A percentile compares a stretch with the other conserved stretches of the same genome.
phyloP scores from a whole-genome alignment of 2,329 filamentous ascomycete species.

The Microascus cirrosus region DNA sequence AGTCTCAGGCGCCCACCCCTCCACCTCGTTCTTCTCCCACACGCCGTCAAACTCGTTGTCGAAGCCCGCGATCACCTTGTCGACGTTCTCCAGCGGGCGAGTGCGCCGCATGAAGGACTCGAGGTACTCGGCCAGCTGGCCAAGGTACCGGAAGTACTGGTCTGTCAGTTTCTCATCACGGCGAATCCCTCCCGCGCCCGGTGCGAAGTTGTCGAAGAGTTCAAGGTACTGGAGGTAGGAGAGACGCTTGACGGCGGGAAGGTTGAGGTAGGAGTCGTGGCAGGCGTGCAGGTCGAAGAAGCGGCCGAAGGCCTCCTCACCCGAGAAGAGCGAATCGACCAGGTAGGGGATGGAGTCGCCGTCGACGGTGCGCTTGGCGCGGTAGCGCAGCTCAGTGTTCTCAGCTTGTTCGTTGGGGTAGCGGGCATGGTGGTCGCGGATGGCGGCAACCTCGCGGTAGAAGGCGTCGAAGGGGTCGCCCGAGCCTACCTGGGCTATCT shows the following conservation, averaged over 20 bases:
- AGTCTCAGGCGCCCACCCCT: conserved; percentile 62
- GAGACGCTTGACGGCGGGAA: conserved; percentile 74
- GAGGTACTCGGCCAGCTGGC: conserved; percentile 68
- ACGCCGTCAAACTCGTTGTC: conserved; percentile 74
- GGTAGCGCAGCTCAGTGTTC: conserved; percentile 88
- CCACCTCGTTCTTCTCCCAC: conserved; percentile 71
- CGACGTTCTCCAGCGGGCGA: conserved; percentile 74
- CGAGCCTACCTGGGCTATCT: conserved; percentile 73
- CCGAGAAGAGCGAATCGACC: conserved; percentile 87
- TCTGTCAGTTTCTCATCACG: conserved; percentile 81
- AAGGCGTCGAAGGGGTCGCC: conserved; percentile 78
- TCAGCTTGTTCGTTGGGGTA: conserved; percentile 94
- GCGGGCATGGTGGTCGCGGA: conserved; percentile 78
- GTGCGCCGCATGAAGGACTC: conserved; percentile 81
- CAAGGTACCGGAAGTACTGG: conserved; percentile 83
- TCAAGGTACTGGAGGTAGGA: conserved; percentile 91
- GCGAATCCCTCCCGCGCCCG: conserved; percentile 63
- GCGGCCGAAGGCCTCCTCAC: conserved; percentile 86
- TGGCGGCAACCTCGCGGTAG: conserved; percentile 69
- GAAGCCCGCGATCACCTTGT: conserved; percentile 64
- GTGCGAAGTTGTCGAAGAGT: conserved; percentile 74
- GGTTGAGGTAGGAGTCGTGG: conserved; percentile 84
- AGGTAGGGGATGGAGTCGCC: conserved; percentile 54
- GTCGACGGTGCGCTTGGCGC: conserved; percentile 50
- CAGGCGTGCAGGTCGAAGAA: conserved; percentile 79